Conservation (phyloP, 768 basidiomycete species). For the Hygrophorus russula region DNA sequence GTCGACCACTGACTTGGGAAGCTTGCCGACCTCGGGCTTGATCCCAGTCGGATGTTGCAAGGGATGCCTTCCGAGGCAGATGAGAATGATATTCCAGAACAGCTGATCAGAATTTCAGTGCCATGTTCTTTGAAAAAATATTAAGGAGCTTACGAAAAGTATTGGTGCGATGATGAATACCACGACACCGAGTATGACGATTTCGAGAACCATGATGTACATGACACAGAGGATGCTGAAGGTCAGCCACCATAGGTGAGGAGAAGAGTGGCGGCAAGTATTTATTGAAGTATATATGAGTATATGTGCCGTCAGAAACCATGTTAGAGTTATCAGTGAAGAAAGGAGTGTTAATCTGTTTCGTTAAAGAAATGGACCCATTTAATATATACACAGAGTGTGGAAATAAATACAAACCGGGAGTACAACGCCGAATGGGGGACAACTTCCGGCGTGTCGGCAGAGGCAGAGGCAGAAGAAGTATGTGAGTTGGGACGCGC, state of each 20-base stretch:
- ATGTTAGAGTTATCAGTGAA: constrained; percentile 62
- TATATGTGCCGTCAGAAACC: constrained; percentile 78
- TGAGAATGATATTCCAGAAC: constrained; percentile 66
- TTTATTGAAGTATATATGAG: constrained; percentile 67
- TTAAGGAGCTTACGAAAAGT: constrained; percentile 47
- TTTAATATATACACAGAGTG: constrained; percentile 12
- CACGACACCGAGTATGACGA: constrained; percentile 62
- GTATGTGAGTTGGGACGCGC: constrained; percentile 2
- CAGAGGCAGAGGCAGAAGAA: neutral
- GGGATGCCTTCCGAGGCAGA: constrained; percentile 74
- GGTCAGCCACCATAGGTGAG: constrained; percentile 80
- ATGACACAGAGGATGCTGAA: constrained; percentile 73
- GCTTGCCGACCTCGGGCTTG: constrained; percentile 68
- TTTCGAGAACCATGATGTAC: constrained; percentile 65
- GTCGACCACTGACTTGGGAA: constrained; percentile 62
- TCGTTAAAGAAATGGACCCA: neutral
- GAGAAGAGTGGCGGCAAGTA: constrained; percentile 61
- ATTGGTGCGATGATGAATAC: constrained; percentile 75
- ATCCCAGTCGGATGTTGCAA: constrained; percentile 61
- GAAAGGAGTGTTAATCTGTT: constrained; percentile 50
- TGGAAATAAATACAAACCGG: constrained; percentile 21
- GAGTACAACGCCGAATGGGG: constrained; percentile 22
- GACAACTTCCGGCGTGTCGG: too few relatives aligned
- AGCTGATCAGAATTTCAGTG: constrained; percentile 28
- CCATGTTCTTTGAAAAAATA: constrained; percentile 4